Conservation (phyloP, 2,329 filamentous ascomycete species). For the Rutstroemia sydowiana region DNA sequence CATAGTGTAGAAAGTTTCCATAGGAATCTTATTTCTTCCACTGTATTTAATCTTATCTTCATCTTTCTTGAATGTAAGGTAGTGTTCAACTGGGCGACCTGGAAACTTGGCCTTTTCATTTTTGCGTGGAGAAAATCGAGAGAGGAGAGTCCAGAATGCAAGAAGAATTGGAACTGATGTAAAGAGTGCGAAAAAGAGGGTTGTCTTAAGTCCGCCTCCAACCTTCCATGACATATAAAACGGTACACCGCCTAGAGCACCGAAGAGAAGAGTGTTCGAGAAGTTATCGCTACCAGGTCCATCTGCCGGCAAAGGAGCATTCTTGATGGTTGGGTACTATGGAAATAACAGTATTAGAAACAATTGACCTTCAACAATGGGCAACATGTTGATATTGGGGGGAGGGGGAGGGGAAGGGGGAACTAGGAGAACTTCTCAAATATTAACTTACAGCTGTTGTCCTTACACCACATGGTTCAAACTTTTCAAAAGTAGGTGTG, state of each 20-base stretch:
- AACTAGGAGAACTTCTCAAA: neutral
- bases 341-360: constrained; percentile 18
- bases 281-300: constrained; percentile 77
- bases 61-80: constrained; percentile 69
- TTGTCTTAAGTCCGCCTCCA: constrained; percentile 79
- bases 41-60: constrained; percentile 59
- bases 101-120: constrained; percentile 88
- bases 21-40: constrained; percentile 73
- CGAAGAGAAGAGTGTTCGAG: constrained; percentile 72
- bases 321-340: constrained; percentile 84
- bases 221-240: constrained; percentile 77
- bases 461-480: constrained; percentile 47
- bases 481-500: constrained; percentile 42
- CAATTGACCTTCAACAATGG: constrained; percentile 22
- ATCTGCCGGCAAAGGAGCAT: constrained; percentile 88
- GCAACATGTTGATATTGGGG: neutral
- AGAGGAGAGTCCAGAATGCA: constrained; percentile 74
- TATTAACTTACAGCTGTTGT: constrained; percentile 43
- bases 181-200: constrained; percentile 77
- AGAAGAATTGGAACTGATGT: constrained; percentile 72
- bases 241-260: constrained; percentile 63
- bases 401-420: neutral
- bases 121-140: constrained; percentile 75
- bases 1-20: constrained; percentile 95
- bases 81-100: constrained; percentile 82